These are phyloP conservation scores for Clonostachys solani DNA, from an alignment of 2,329 filamentous ascomycete genomes.

Conservation along the genomic window DNA sequence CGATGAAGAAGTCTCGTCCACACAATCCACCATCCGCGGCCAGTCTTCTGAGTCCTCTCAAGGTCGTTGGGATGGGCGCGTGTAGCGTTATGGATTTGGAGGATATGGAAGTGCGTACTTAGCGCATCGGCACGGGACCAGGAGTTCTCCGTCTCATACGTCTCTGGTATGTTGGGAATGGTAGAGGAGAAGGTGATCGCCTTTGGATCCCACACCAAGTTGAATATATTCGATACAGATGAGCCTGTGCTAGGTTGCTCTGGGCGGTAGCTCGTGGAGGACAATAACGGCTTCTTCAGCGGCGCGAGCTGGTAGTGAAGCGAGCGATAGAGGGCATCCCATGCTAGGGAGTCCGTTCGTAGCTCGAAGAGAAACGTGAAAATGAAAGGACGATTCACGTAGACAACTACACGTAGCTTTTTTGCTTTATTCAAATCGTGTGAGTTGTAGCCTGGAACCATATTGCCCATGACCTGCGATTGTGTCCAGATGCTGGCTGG, in stretches of 20 bases:
- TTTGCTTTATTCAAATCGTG: slow-evolving; percentile 50
- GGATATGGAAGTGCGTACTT: slow-evolving; percentile 60
- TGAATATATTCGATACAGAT: slow-evolving; percentile 44
- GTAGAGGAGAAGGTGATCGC: slow-evolving; percentile 56
- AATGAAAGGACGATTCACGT: slow-evolving; percentile 71
- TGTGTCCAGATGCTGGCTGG: slow-evolving; percentile 21
- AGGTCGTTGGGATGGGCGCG: slow-evolving; percentile 36
- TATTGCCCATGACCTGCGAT: slow-evolving; percentile 25
- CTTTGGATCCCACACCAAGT: slow-evolving; percentile 58
- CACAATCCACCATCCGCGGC: slow-evolving; percentile 65
- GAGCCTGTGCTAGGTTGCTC: slow-evolving; percentile 28
- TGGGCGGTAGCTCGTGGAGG: slow-evolving; percentile 53
- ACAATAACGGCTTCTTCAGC: slow-evolving; percentile 50
- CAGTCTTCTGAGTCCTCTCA: slow-evolving; percentile 63
- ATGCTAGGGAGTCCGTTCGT: slow-evolving; percentile 53
- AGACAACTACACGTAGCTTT: slow-evolving; percentile 66
- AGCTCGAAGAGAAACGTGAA: slow-evolving; percentile 68
- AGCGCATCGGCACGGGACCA: slow-evolving; percentile 62
- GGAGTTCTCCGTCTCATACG: slow-evolving; percentile 15
- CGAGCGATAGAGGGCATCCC: slow-evolving; percentile 51
- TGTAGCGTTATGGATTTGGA: slow-evolving; percentile 48
- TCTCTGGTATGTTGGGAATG: slow-evolving; percentile 61
- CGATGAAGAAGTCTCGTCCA: slow-evolving; percentile 54
- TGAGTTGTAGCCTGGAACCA: slow-evolving; percentile 21
- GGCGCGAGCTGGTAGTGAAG: slow-evolving; percentile 58